phyloP scores from a whole-genome alignment of 1,284 basidiomycete genomes.

The Pholiota adiposa region DNA sequence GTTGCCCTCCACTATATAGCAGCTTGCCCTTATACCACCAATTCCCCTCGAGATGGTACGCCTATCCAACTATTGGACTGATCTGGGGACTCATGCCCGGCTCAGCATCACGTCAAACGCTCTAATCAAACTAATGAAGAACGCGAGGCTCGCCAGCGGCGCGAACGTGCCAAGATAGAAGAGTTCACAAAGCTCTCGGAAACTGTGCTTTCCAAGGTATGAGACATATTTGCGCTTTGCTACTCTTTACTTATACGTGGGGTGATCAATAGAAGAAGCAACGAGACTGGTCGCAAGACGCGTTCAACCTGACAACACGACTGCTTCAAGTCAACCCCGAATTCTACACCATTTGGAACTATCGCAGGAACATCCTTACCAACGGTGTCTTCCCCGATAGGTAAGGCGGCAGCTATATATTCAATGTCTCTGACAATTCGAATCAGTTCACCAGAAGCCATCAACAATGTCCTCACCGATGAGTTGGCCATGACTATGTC shows the following conservation, averaged over 20 bases:
- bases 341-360: slow-evolving; percentile 95
- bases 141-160: slow-evolving; percentile 64
- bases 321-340: slow-evolving; percentile 87
- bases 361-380: slow-evolving; percentile 78
- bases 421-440: slow-evolving; percentile 12
- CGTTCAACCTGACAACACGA: slow-evolving; percentile 74
- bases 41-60: slow-evolving; percentile 10
- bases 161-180: slow-evolving; percentile 76
- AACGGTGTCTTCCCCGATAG: slow-evolving; percentile 72
- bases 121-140: slow-evolving; percentile 66
- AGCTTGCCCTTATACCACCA: background rate
- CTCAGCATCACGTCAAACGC: slow-evolving; percentile 80
- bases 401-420: slow-evolving; percentile 40
- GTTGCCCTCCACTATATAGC: background rate
- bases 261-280: slow-evolving; percentile 59
- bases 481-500: slow-evolving; percentile 85
- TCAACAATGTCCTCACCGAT: slow-evolving; percentile 65
- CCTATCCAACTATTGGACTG: background rate
- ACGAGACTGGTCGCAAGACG: slow-evolving; percentile 67
- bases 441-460: slow-evolving; percentile 61
- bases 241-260: slow-evolving; percentile 4
- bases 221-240: slow-evolving; percentile 23
- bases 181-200: slow-evolving; percentile 75
- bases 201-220: slow-evolving; percentile 68
- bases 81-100: background rate